phyloP scores from a whole-genome alignment of 257 asterid species.

The Solanum megistacrolobum region DNA sequence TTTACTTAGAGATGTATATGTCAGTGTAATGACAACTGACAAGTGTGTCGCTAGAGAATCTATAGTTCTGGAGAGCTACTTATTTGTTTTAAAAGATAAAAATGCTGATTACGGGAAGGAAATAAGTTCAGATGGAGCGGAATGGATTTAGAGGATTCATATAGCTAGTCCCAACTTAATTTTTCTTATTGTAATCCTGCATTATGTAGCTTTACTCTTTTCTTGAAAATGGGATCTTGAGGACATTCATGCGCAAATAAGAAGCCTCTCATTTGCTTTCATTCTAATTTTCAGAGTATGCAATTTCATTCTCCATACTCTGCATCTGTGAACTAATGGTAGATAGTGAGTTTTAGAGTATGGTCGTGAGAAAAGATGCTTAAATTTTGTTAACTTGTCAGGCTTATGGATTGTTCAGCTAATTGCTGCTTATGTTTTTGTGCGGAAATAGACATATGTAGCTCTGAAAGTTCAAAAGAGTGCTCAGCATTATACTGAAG shows the following conservation, averaged over 20 bases:
- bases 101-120: neutral
- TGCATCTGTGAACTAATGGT: neutral
- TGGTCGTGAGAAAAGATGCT: neutral
- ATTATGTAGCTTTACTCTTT: neutral
- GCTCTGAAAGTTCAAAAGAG: conserved; percentile 94
- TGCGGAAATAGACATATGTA: conserved; percentile 28
- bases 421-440: conserved; percentile 1
- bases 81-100: neutral
- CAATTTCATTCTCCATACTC: neutral
- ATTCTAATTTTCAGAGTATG: neutral
- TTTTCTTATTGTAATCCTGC: neutral
- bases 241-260: neutral
- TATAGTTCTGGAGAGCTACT: neutral
- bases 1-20: neutral
- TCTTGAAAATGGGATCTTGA: neutral
- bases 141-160: neutral
- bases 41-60: neutral
- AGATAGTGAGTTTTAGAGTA: neutral
- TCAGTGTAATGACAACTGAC: neutral
- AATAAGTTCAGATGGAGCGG: neutral
- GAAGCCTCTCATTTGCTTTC: neutral
- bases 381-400: neutral
- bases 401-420: neutral
- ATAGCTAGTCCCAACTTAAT: neutral
- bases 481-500: conserved; percentile 91